Evolutionary conservation across 2,329 filamentous ascomycete genomes (phyloP), one percentile per base, ranked within the genome.

Genomic region (Epichloe aotearoae): DNA sequence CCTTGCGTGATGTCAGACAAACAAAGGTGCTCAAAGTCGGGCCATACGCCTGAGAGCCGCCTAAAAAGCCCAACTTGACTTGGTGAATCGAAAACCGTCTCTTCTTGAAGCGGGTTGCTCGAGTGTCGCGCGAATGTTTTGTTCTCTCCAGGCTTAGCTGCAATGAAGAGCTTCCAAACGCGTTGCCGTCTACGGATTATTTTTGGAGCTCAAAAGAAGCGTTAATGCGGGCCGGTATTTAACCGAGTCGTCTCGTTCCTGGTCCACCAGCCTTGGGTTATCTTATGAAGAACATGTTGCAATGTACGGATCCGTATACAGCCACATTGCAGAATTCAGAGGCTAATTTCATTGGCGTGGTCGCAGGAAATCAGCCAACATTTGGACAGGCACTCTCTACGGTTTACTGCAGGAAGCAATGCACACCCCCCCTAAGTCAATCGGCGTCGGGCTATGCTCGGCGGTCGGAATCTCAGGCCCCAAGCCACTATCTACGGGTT

Each of bases 391-490:
- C 30, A 30, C 30, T 30, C 3, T 30, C 10, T 11, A 30, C 30
- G 8, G 10, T 3, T 30, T 30, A 11, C 30, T 30, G 30, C 30
- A 30, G 10, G 30, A 11, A 30, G 30, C 8, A 30, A 11, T 30
- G 8, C 30, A 30, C 23, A 26, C 36, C 0, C 23, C 49, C 34
- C 12, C n/a, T 17, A 8, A 37, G 38, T 34, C 38, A 33, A 33
- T 19, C 11, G 26, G 42, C n/a, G 45, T 48, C 50, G 50, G 50
- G 50, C 37, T 43, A 47, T 34, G 45, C 23, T 48, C 50, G 50
- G 45, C 30, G 20, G 39, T 20, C 30, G 50, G 44, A 37, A 48
- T 51, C 38, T 47, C 48, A 33, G 14, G 14, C 41, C 44, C 2
- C 34, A 40, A 41, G 48, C 42, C 48, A 40, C 41, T n/a, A 14